phyloP scores from a whole-genome alignment of 306 rosid species.

The Lagenaria siceraria region DNA sequence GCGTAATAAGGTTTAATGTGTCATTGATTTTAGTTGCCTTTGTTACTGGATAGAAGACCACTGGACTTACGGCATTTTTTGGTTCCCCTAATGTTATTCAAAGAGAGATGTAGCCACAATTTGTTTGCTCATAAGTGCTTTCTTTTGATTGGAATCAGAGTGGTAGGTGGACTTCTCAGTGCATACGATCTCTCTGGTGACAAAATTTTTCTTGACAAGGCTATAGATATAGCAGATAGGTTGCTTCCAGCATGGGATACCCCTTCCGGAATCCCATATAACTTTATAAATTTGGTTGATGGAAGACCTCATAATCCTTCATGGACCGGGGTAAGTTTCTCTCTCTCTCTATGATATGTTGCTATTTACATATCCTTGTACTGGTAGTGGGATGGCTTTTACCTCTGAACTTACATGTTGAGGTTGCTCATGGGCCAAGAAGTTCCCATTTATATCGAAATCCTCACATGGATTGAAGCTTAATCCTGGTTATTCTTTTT shows the following conservation, averaged over 20 bases:
- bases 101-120: background rate
- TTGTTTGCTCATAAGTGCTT: background rate
- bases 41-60: slow-evolving; percentile 12
- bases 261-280: slow-evolving; percentile 85
- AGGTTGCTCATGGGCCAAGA: slow-evolving; percentile 13
- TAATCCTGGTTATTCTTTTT: background rate
- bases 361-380: background rate
- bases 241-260: slow-evolving; percentile 97
- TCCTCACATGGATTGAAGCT: background rate
- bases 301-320: slow-evolving; percentile 76
- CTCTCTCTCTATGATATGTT: slow-evolving; percentile 4
- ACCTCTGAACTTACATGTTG: background rate
- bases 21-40: slow-evolving; percentile 29
- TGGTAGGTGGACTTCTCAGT: slow-evolving; percentile 98
- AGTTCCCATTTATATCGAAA: background rate
- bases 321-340: slow-evolving; percentile 82
- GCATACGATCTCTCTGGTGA: slow-evolving; percentile 91
- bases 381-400: background rate
- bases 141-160: slow-evolving; percentile 48
- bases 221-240: slow-evolving; percentile 89
- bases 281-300: slow-evolving; percentile 72
- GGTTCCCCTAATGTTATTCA: background rate
- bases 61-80: slow-evolving; percentile 6
- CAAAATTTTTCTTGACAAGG: slow-evolving; percentile 77
- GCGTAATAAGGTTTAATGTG: slow-evolving; percentile 78